Conservation (phyloP, 2,329 filamentous ascomycete species). For the Canariomyces notabilis region DNA sequence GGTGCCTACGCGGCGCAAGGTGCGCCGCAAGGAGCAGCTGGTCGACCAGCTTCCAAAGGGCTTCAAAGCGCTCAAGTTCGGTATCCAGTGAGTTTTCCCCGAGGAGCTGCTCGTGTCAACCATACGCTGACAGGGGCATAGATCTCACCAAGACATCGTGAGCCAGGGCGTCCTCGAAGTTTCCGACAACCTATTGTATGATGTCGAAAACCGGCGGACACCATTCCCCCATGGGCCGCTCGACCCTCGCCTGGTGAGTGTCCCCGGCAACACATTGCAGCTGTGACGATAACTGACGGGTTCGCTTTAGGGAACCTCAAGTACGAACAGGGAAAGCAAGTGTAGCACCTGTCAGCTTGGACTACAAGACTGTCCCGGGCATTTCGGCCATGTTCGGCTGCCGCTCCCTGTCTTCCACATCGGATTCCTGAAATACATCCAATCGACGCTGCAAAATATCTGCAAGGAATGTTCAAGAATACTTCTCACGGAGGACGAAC, state of each 20-base stretch:
- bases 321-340: constrained; percentile 58
- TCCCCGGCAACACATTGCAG: neutral
- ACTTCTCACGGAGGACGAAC: constrained; percentile 74
- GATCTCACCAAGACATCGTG: constrained; percentile 88
- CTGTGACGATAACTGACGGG: constrained; percentile 1
- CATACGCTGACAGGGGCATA: constrained; percentile 30
- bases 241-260: constrained; percentile 64
- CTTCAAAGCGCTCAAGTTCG: constrained; percentile 90
- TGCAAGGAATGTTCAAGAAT: constrained; percentile 92
- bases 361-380: constrained; percentile 81
- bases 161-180: constrained; percentile 94
- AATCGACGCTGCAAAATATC: constrained; percentile 87
- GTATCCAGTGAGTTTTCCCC: constrained; percentile 64
- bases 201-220: constrained; percentile 72
- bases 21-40: constrained; percentile 70
- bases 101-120: neutral
- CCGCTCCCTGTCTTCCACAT: constrained; percentile 93
- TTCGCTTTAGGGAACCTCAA: constrained; percentile 64
- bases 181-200: constrained; percentile 89
- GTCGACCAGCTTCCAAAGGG: constrained; percentile 83
- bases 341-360: constrained; percentile 81
- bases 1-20: neutral
- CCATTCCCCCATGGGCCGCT: constrained; percentile 80
- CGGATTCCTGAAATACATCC: constrained; percentile 90
- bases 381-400: constrained; percentile 90